Evolutionary conservation across 306 rosid genomes (phyloP), one percentile per base, ranked within the genome.

Genomic region (Castanospermum australe): DNA sequence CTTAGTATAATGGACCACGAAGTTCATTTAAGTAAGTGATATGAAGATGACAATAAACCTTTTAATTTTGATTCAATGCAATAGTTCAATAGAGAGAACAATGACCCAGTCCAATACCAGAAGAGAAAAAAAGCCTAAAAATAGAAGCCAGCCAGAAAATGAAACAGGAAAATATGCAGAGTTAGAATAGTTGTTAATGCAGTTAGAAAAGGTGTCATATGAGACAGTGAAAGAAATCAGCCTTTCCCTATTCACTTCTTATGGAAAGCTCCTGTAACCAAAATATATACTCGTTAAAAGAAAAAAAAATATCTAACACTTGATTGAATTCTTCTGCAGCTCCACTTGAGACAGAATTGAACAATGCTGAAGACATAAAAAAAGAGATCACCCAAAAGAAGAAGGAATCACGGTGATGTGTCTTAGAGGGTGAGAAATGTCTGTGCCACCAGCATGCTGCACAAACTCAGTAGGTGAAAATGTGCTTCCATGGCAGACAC

Each of bases 381-480:
- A 5, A 10, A 2, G 12, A 9, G 2, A 39, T 87, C 85, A 84
- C 2, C 70, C 67, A 42, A 89, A 85, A 2, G 86, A 77, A 5
- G 90, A 74, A 41, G 98, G 91, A 61, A 88, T 83, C 2, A 93
- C 95, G 1, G 90, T 91, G 5, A 92, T 93, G 59, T 93, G 95
- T 71, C 81, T 90, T 2, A 91, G 76, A 17, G 98, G 98, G 30
- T 87, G 80, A 0, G 93, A 71, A 13, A 85, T 73, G 48, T 87
- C 96, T 0, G 88, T 89, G 55, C 93, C 91, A 13, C 98, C 98
- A 3, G 96, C 98, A 86, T 93, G 98, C 87, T 90, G 89, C 85
- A 93, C 97, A 76, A 93, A 93, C 80, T 84, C 97, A 2, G 91
- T 90, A 4, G 98, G 98, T 5, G 94, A 83, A 82, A 93, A 90